Percentiles rank a stretch among this genome's conserved stretches.
These are phyloP conservation scores for Candida tropicalis DNA, from an alignment of 1,139 yeast genomes.

Conservation along the genomic window DNA sequence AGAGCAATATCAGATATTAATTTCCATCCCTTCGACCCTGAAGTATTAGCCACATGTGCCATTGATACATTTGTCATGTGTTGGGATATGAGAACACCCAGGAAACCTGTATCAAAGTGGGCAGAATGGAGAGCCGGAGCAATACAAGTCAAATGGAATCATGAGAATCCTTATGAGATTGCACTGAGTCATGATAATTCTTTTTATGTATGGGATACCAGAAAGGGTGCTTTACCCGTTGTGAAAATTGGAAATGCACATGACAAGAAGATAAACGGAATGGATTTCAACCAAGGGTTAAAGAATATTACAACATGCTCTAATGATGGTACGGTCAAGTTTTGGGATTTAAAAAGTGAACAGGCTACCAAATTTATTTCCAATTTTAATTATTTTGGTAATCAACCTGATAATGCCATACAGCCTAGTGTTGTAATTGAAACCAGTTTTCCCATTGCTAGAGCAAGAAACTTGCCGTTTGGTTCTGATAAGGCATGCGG, in stretches of 20 bases:
- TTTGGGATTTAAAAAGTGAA: slow-evolving; percentile 67
- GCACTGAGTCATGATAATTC: slow-evolving; percentile 87
- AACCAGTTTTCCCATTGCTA: slow-evolving; percentile 82
- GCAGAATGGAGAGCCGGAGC: slow-evolving; percentile 97
- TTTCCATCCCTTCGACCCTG: slow-evolving; percentile 87
- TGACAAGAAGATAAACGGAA: slow-evolving; percentile 79
- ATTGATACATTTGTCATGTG: slow-evolving; percentile 84
- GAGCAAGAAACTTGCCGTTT: slow-evolving; percentile 87
- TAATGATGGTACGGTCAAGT: slow-evolving; percentile 82
- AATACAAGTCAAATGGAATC: slow-evolving; percentile 93
- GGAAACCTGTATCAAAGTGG: slow-evolving; percentile 70
- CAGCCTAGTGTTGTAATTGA: slow-evolving; percentile 61
- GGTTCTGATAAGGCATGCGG: slow-evolving; percentile 79
- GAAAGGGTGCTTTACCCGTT: slow-evolving; percentile 81
- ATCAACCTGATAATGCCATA: slow-evolving; percentile 14
- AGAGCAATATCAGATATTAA: slow-evolving; percentile 96
- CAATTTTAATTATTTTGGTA: slow-evolving; percentile 28
- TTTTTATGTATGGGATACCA: slow-evolving; percentile 82
- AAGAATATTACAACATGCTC: slow-evolving; percentile 76
- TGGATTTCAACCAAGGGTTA: slow-evolving; percentile 72
- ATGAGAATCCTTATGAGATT: slow-evolving; percentile 68
- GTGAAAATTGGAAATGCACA: slow-evolving; percentile 69
- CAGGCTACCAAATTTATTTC: slow-evolving; percentile 21
- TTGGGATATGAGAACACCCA: slow-evolving; percentile 89
- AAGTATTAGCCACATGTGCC: slow-evolving; percentile 88